These are phyloP conservation scores for Xylaria sp. DNA, from an alignment of 2,329 filamentous ascomycete species.

Conservation along the genomic window DNA sequence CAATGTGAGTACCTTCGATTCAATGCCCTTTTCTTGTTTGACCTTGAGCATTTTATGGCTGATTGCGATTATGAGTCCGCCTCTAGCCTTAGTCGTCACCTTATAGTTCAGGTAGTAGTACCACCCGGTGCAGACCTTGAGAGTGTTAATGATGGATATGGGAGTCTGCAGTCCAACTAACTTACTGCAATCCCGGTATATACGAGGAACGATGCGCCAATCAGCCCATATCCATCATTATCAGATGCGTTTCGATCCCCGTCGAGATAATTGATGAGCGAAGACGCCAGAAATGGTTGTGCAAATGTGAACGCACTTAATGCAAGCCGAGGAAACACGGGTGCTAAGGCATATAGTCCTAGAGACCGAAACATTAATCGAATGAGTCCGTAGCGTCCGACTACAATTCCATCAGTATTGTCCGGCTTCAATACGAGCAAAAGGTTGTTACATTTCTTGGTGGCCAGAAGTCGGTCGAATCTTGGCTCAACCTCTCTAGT, in stretches of 20 bases:
- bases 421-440: not conserved
- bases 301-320: slow-evolving; percentile 37
- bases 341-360: slow-evolving; percentile 30
- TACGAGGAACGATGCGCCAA: slow-evolving; percentile 37
- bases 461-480: slow-evolving; percentile 22
- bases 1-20: slow-evolving; percentile 34
- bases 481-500: slow-evolving; percentile 18
- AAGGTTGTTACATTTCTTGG: slow-evolving; percentile 30
- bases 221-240: slow-evolving; percentile 38
- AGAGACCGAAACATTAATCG: slow-evolving; percentile 24
- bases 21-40: slow-evolving; percentile 30
- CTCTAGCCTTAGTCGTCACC: slow-evolving; percentile 28
- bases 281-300: slow-evolving; percentile 39
- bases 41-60: slow-evolving; percentile 36
- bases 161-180: not conserved
- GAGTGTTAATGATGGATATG: slow-evolving; percentile 7
- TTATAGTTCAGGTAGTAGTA: slow-evolving; percentile 36
- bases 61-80: slow-evolving; percentile 33
- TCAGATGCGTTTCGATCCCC: slow-evolving; percentile 12
- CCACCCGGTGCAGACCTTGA: slow-evolving; percentile 36
- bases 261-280: slow-evolving; percentile 35
- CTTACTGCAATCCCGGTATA: slow-evolving; percentile 39
- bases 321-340: slow-evolving; percentile 35
- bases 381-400: slow-evolving; percentile 26
- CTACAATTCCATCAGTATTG: slow-evolving; percentile 22